Conservation (phyloP, 1,284 basidiomycete genomes). For the Vanrija sp. region DNA sequence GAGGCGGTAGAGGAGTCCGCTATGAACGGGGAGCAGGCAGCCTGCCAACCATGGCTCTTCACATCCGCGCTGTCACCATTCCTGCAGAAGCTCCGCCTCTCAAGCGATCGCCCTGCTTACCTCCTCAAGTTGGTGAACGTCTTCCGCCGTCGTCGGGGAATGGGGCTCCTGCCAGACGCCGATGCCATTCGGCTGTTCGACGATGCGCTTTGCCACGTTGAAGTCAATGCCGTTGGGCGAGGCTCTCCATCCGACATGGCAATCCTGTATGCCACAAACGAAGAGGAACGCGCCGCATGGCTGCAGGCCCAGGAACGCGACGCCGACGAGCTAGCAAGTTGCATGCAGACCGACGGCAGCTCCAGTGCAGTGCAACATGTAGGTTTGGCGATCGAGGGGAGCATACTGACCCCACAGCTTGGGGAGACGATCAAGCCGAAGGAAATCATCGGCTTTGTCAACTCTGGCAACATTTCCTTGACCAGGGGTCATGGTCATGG, state of each 20-base stretch:
- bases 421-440: slow-evolving; percentile 50
- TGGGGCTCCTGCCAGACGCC: slow-evolving; percentile 50
- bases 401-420: slow-evolving; percentile 47
- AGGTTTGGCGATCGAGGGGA: slow-evolving; percentile 9
- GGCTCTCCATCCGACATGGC: slow-evolving; percentile 71
- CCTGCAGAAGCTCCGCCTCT: slow-evolving; percentile 2
- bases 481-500: slow-evolving; percentile 68
- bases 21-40: slow-evolving; percentile 35
- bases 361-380: slow-evolving; percentile 53
- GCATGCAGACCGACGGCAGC: slow-evolving; percentile 31
- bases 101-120: slow-evolving; percentile 23
- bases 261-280: slow-evolving; percentile 60
- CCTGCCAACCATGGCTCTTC: slow-evolving; percentile 60
- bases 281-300: slow-evolving; percentile 55
- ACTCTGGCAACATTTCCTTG: slow-evolving; percentile 73
- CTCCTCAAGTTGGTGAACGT: slow-evolving; percentile 59
- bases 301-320: slow-evolving; percentile 46
- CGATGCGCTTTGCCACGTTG: slow-evolving; percentile 63
- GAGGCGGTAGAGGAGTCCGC: slow-evolving; percentile 21
- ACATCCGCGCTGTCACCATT: slow-evolving; percentile 49
- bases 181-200: slow-evolving; percentile 53
- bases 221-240: slow-evolving; percentile 59
- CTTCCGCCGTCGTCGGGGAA: slow-evolving; percentile 57
- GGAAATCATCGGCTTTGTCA: slow-evolving; percentile 69
- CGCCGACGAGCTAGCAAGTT: slow-evolving; percentile 1